Percentiles rank a stretch among this genome's conserved stretches.
Evolutionary conservation across 2,329 filamentous ascomycete species (phyloP).

Genomic region (Ceratocystis albifundus): DNA sequence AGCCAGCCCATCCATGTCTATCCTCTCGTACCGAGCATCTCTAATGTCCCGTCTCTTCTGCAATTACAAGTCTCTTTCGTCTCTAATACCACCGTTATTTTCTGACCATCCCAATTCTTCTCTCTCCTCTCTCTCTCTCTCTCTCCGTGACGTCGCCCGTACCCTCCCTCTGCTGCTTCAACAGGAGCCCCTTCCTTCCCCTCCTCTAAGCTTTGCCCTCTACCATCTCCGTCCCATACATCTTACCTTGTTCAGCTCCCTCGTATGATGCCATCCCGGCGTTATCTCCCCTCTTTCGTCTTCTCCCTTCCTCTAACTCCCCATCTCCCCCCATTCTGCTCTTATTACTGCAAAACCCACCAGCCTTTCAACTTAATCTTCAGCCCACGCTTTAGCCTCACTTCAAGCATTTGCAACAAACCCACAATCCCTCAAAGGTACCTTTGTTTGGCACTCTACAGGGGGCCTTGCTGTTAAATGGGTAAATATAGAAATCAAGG

Average conservation of each 20-base stretch:
- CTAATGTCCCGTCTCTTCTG: background rate
- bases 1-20: no score
- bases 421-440: background rate
- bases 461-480: background rate
- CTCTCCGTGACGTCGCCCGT: background rate
- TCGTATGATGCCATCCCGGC: background rate
- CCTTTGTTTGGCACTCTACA: background rate
- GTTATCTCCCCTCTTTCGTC: background rate
- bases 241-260: background rate
- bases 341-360: background rate
- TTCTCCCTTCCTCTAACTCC: background rate
- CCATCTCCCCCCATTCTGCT: background rate
- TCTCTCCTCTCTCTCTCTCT: background rate
- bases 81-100: no score
- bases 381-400: background rate
- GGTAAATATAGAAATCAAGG: background rate
- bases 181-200: no score
- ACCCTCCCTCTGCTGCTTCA: background rate
- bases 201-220: no score
- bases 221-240: background rate
- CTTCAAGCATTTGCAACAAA: background rate
- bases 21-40: no score
- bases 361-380: background rate
- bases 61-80: background rate
- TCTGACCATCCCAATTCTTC: background rate